Evolutionary conservation across 495 filamentous ascomycete genomes (phyloP), one percentile per base, ranked within the genome.

Genomic region (Xylaria palmicola): DNA sequence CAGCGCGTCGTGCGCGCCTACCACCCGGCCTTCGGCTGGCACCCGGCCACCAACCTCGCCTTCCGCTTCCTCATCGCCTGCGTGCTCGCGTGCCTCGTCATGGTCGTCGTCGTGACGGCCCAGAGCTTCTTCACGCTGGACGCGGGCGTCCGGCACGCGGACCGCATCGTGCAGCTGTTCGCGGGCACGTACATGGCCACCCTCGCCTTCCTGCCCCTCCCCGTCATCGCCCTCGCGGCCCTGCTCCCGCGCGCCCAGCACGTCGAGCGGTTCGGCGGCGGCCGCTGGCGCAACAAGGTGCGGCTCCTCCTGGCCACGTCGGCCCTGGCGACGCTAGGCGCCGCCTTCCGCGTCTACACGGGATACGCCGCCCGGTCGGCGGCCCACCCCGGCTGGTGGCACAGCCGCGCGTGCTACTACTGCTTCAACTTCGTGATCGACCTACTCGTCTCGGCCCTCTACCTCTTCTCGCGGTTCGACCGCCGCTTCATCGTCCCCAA

Each of bases 341-440:
- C 91, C 0, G 75, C 76, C 0, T 92, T 90, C 73, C 82, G 91
- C 15, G 78, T 81, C 34, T 89, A 79, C 1, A 83, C 79, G 0
- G 75, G 65, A 32, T 91, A 83, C 74, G 75, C 79, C 47, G 70
- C 80, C 0, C 77, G 83, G 6, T 88, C 86, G 0, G 45, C 65
- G 9, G 70, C 52, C 6, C 37, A 88, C 34, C 88, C 90, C 10
- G 80, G 85, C 3, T 88, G 85, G 80, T 94, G 88, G 62, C 81
- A 88, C 62, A 75, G 70, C 60, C 88, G 88, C 65, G 81, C 85
- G 3, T 84, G 83, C 65, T 96, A 94, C 74, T 97, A 92, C 73
- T 68, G 85, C 64, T 92, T 96, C 78, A 85, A 88, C 68, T 92
- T 92, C 63, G 75, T 72, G 0, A 76, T 91, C 12, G 93, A 97